Evolutionary conservation across 2,329 filamentous ascomycete species (phyloP).

Genomic region (Stagonosporopsis vannaccii): DNA sequence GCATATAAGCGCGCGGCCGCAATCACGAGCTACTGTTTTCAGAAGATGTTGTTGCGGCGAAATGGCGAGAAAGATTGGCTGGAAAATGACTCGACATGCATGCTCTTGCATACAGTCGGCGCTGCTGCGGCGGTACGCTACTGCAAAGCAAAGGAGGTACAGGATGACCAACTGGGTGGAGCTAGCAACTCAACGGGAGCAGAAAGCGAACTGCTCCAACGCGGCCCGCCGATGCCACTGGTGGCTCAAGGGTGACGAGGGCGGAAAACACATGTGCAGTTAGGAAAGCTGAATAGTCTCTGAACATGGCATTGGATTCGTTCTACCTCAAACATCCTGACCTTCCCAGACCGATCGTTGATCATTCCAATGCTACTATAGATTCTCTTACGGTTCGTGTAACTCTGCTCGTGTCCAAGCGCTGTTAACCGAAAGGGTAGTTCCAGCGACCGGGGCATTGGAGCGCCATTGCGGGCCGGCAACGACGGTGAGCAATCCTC

Average conservation of each 20-base stretch:
- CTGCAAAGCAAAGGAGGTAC: constrained; percentile 36
- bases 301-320: neutral
- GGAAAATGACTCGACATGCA: constrained; percentile 31
- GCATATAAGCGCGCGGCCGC: constrained; percentile 12
- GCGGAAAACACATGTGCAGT: neutral
- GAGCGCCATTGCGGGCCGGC: constrained; percentile 15
- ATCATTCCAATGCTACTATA: constrained; percentile 11
- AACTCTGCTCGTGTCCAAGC: constrained; percentile 8
- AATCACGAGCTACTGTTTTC: constrained; percentile 6
- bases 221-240: constrained; percentile 7
- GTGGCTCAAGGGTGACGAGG: constrained; percentile 1
- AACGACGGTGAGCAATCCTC: constrained; percentile 9
- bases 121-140: constrained; percentile 24
- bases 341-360: neutral
- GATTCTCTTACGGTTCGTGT: constrained; percentile 5
- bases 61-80: constrained; percentile 12
- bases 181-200: constrained; percentile 26
- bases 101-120: constrained; percentile 22
- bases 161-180: constrained; percentile 25
- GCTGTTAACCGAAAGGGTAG: constrained; percentile 13
- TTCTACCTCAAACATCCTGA: constrained; percentile 2
- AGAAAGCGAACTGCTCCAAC: constrained; percentile 31
- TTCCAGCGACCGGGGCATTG: constrained; percentile 16
- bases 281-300: neutral
- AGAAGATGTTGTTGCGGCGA: constrained; percentile 5